Base-by-base conservation (phyloP, 106 monocot species). In the Allium fistulosum region DNA sequence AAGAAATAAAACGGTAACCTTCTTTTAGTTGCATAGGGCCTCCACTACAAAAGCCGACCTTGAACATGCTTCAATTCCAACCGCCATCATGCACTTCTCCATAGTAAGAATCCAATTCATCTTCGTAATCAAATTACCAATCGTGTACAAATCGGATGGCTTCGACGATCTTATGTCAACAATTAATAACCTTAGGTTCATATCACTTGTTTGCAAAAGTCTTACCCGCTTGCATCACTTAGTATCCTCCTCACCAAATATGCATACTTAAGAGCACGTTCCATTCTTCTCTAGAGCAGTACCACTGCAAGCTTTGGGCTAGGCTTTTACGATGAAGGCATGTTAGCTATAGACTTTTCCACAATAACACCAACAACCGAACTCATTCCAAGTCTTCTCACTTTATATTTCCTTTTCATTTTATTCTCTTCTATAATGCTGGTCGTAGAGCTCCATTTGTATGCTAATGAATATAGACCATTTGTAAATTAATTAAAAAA, bases 21-120 rank as follows among this genome's bases (percentile, higher is more conserved):
- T 22, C 22, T 22, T 22, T 22, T 22, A 22, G 22, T 0, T 22
- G 22, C 22, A 22, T 22, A 22, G 22, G 22, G 22, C 22, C 71
- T 84, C 84, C 47, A 84, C 84, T 45, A 77, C 9, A 81, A 85
- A 65, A 85, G 96, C 88, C 0, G 91, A 61, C 74, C 87, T 83
- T 47, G 92, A 67, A 27, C 96, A 91, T 7, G 96, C 88, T 14
- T 91, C 96, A 7, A 96, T 96, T 2, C 96, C 96, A 4, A 91
- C 96, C 0, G 96, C 91, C 8, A 88, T 72, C 96, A 92, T 96
- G 78, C 96, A 96, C 69, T 96, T 92, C 82, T 96, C 96, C 10
- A 92, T 88, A 6, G 92, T 96, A 71, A 96, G 68, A 71, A 96
- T 91, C 2, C 96, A 81, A 57, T 96, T 88, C 6, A 92, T 96